Evolutionary conservation across 2,329 filamentous ascomycete genomes (phyloP), one percentile per base, ranked within the genome.

Genomic region (Scorias spongiosa): DNA sequence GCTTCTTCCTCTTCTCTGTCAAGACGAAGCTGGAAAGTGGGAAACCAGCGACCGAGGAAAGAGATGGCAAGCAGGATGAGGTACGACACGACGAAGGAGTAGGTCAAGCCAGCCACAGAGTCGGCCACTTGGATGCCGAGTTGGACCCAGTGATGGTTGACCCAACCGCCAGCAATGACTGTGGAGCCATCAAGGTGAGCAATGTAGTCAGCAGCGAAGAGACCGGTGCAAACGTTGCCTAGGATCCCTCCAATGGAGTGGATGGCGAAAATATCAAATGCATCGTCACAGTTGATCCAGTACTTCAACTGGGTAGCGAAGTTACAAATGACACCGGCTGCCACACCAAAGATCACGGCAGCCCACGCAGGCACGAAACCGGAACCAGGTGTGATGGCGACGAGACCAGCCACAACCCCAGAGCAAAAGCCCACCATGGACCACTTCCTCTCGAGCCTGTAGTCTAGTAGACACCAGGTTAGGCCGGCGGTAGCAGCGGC

Each of bases 241-340:
- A 87, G 78, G 11, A 89, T 62, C 39, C 84, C 84, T 41, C 84
- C 84, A 42, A 91, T 70, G 41, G 72, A 82, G 60, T 91, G 84
- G 10, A 87, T 84, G 15, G 84, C 84, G 56, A 89, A 91, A 61
- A 91, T 93, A 63, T 93, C 86, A 43, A 93, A 74, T 2, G 84
- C 84, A 55, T 93, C 86, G 56, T 93, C 86, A 52, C 88, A 79
- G 44, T 74, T 70, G 42, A 93, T 68, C 47, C 86, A 66, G 63
- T 89, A 93, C 67, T 93, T 93, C 56, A 93, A 72, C 68, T 93
- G 91, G 14, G 86, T 93, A 29, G 82, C 86, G 58, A 91, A 93
- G 65, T 93, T 93, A 70, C 84, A 86, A 43, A 82, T 78, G 36
- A 74, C 69, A 30, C 84, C 85, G 41, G 84, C 86, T 12, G 84